Conservation (phyloP, 2,329 filamentous ascomycete species). For the Xylariaceae sp. region DNA sequence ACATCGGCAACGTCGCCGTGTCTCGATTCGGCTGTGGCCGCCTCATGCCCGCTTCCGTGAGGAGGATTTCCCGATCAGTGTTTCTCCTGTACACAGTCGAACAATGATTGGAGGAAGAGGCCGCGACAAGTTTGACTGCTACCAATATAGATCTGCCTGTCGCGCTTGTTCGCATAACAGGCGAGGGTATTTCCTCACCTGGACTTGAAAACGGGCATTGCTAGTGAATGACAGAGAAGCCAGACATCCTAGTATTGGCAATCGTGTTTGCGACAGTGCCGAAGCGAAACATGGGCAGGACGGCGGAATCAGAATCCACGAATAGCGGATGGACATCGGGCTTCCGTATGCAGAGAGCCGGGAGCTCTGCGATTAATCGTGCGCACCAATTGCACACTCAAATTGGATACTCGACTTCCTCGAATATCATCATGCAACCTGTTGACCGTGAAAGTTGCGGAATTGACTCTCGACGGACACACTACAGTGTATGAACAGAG, state of each 20-base stretch:
- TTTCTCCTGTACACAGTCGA: not conserved
- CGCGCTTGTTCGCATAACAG: not conserved
- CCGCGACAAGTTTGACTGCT: not conserved
- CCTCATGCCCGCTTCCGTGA: constrained; percentile 3
- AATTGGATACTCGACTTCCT: not conserved
- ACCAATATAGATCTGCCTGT: not conserved
- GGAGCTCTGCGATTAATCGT: not conserved
- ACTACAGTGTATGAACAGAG: too few species aligned
- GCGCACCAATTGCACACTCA: not conserved
- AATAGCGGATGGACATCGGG: not conserved
- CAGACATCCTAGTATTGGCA: not conserved
- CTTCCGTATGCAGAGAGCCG: not conserved
- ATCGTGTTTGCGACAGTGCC: not conserved
- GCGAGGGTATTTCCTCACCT: too few species aligned
- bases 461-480: too few species aligned
- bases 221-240: not conserved
- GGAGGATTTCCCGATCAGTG: constrained; percentile 11
- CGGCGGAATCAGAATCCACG: constrained; percentile 9
- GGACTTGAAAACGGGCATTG: too few species aligned
- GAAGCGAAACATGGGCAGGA: constrained; percentile 3
- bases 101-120: constrained; percentile 16
- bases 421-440: too few species aligned
- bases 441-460: not conserved
- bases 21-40: constrained; percentile 9
- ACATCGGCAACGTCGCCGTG: not conserved